A percentile compares a stretch with the other conserved stretches of the same genome.
These are phyloP conservation scores for Globisporangium acanthophoron DNA, from an alignment of 352 stramenopile species.

Conservation along the genomic window DNA sequence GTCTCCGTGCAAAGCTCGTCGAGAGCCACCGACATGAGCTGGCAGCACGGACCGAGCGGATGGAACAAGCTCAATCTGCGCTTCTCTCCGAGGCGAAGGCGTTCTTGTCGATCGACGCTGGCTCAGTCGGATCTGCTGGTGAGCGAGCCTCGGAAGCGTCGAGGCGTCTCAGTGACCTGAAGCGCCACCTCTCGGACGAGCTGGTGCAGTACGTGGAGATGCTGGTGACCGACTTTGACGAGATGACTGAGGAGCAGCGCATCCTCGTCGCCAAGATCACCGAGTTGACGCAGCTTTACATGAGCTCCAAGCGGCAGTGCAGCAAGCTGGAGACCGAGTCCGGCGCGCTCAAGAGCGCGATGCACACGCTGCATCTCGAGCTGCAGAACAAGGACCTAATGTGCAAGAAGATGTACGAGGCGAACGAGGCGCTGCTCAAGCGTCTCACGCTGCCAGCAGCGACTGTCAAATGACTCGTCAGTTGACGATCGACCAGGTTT, in stretches of 20 bases:
- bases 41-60: constrained; percentile 30
- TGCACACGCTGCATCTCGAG: constrained; percentile 33
- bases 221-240: constrained; percentile 52
- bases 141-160: constrained; percentile 4
- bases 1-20: constrained; percentile 20
- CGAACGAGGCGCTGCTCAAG: constrained; percentile 55
- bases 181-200: constrained; percentile 39
- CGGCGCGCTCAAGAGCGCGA: constrained; percentile 21
- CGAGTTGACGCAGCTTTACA: constrained; percentile 50
- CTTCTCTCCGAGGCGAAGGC: constrained; percentile 41
- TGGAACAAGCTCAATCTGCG: constrained; percentile 38
- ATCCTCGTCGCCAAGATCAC: constrained; percentile 57
- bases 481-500: not conserved
- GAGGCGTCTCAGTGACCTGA: constrained; percentile 29
- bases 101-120: constrained; percentile 23
- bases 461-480: not conserved
- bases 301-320: constrained; percentile 52
- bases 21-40: constrained; percentile 31
- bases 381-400: constrained; percentile 45
- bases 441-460: constrained; percentile 19
- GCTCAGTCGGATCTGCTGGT: not conserved
- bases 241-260: constrained; percentile 44
- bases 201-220: constrained; percentile 38
- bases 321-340: constrained; percentile 30
- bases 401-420: constrained; percentile 57